These are phyloP conservation scores for Fusarium sp. DNA, from an alignment of 2,329 filamentous ascomycete genomes.

Conservation along the genomic window DNA sequence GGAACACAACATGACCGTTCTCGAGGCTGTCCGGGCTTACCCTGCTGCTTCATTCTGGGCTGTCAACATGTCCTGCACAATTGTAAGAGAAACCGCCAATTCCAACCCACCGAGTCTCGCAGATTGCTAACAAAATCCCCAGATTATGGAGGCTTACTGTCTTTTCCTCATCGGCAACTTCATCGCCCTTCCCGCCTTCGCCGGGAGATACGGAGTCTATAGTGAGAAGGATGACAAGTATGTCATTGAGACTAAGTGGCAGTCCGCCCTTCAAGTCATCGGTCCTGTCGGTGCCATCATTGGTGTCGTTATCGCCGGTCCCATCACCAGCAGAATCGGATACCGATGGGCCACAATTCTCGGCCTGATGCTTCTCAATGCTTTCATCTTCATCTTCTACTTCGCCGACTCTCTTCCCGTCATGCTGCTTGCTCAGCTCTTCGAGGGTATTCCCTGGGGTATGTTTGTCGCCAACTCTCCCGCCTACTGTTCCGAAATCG, in stretches of 20 bases:
- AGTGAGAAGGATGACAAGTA: constrained; percentile 37
- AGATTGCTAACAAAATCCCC: neutral
- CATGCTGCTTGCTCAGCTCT: constrained; percentile 64
- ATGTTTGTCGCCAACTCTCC: constrained; percentile 73
- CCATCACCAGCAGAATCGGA: constrained; percentile 53
- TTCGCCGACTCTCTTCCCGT: constrained; percentile 60
- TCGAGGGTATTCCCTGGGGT: constrained; percentile 72
- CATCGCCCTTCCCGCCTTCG: constrained; percentile 57
- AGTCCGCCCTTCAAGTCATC: constrained; percentile 52
- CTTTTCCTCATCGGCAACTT: constrained; percentile 63
- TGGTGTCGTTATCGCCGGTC: constrained; percentile 55
- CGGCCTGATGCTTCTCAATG: constrained; percentile 55
- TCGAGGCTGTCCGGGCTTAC: constrained; percentile 55
- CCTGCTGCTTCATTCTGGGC: constrained; percentile 62
- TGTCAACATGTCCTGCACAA: constrained; percentile 63
- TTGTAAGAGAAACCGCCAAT: constrained; percentile 52
- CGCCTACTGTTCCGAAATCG: constrained; percentile 71
- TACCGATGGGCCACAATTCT: constrained; percentile 55
- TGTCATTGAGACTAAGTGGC: constrained; percentile 58
- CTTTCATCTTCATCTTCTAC: constrained; percentile 64
- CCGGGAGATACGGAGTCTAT: constrained; percentile 53
- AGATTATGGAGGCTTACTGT: constrained; percentile 65
- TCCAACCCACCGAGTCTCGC: neutral
- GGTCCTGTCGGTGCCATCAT: constrained; percentile 54
- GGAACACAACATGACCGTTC: constrained; percentile 57